Conservation (phyloP, 352 stramenopile genomes). For the Peronosclerospora sorghi region DNA sequence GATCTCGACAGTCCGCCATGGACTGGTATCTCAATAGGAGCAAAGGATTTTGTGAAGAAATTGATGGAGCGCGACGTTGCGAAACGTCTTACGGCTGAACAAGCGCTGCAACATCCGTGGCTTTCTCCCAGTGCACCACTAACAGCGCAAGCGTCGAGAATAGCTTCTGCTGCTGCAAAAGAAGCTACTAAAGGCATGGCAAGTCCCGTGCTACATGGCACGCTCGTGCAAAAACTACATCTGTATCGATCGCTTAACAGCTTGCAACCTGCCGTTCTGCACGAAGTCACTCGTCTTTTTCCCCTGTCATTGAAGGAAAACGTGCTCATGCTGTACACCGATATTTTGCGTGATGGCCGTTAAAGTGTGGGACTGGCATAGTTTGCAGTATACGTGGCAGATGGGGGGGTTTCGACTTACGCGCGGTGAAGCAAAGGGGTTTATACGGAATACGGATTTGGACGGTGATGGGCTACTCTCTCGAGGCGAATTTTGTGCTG, state of each 20-base stretch:
- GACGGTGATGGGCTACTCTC: conserved; percentile 51
- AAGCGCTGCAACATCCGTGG: conserved; percentile 61
- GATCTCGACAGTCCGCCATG: conserved; percentile 40
- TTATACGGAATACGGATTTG: conserved; percentile 46
- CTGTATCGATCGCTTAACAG: conserved; percentile 62
- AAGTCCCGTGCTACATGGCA: conserved; percentile 35
- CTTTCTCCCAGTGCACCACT: conserved; percentile 22
- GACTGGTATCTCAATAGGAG: conserved; percentile 40
- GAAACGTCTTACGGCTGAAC: conserved; percentile 35
- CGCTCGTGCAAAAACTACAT: conserved; percentile 62
- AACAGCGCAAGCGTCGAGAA: conserved; percentile 7
- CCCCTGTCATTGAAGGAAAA: conserved; percentile 46
- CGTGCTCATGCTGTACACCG: conserved; percentile 53
- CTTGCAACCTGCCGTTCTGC: conserved; percentile 55
- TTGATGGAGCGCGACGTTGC: conserved; percentile 40
- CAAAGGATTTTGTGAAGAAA: conserved; percentile 36
- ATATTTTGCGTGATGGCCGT: conserved; percentile 41
- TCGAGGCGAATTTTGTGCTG: conserved; percentile 53
- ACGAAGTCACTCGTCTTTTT: conserved; percentile 39
- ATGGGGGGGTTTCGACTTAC: conserved; percentile 51
- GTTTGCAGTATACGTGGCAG: conserved; percentile 40
- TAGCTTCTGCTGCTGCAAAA: conserved; percentile 16
- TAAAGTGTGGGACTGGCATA: conserved; percentile 38
- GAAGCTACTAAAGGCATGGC: conserved; percentile 15
- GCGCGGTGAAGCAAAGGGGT: conserved; percentile 41